A percentile compares a stretch with the other conserved stretches of the same genome.
These are phyloP conservation scores for Penicillium malachiteum DNA, from an alignment of 495 filamentous ascomycete genomes.

Conservation along the genomic window DNA sequence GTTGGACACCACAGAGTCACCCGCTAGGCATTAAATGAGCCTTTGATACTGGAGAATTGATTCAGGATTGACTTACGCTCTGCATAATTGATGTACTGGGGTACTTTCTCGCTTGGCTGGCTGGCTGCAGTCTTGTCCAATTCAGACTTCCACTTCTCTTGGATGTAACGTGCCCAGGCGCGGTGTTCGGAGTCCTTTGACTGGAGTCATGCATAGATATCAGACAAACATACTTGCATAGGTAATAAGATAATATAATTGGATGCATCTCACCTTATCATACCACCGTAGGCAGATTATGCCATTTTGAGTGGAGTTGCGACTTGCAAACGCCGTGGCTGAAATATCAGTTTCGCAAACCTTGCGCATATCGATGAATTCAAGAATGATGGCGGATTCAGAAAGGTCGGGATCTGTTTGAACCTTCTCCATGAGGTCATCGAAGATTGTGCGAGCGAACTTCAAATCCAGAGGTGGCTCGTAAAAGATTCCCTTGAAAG, in stretches of 20 bases:
- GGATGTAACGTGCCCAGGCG: conserved; percentile 28
- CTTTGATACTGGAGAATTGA: not conserved
- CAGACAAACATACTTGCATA: too few relatives aligned
- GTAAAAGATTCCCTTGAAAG: conserved; percentile 52
- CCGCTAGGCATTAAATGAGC: conserved; percentile 16
- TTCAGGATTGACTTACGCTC: conserved; percentile 33
- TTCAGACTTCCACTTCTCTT: conserved; percentile 29
- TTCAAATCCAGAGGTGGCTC: conserved; percentile 36
- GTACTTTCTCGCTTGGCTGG: conserved; percentile 17
- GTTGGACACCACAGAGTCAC: conserved; percentile 33
- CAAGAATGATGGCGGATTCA: conserved; percentile 29
- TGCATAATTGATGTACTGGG: conserved; percentile 45
- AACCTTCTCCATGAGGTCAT: conserved; percentile 38
- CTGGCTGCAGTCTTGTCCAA: conserved; percentile 14
- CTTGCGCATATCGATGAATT: conserved; percentile 37
- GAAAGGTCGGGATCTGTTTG: conserved; percentile 19
- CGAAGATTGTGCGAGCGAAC: conserved; percentile 36
- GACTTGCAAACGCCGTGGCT: conserved; percentile 31
- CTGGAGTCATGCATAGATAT: too few relatives aligned
- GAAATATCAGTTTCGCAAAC: conserved; percentile 25
- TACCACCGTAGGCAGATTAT: conserved; percentile 34
- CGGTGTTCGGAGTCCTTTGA: conserved; percentile 30
- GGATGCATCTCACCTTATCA: conserved; percentile 5
- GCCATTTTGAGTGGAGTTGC: conserved; percentile 35
- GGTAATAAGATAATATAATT: too few relatives aligned